Evolutionary conservation across 352 stramenopile species (phyloP).

Genomic region (Elongisporangium undulatum): DNA sequence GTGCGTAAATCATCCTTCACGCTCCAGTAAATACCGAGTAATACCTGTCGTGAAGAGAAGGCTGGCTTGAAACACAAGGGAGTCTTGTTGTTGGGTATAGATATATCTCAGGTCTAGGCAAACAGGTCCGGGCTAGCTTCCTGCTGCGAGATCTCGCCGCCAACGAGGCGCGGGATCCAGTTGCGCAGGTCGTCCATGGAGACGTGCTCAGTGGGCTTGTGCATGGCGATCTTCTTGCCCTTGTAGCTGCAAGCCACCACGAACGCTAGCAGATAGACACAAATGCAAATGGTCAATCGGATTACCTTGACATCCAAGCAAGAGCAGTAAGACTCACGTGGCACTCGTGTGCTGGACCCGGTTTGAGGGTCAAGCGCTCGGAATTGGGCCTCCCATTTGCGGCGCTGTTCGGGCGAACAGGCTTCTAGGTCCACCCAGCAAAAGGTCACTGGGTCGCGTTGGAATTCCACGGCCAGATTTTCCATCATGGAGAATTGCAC

Average conservation of each 20-base stretch:
- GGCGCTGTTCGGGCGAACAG: slow-evolving; percentile 17
- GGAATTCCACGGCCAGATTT: slow-evolving; percentile 61
- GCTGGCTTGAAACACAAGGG: neutral
- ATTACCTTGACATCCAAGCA: neutral
- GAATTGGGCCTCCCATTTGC: slow-evolving; percentile 50
- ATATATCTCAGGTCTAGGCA: slow-evolving; percentile 11
- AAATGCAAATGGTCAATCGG: neutral
- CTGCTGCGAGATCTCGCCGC: slow-evolving; percentile 51
- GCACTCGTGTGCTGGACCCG: neutral
- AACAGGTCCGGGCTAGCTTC: slow-evolving; percentile 35
- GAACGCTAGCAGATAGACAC: slow-evolving; percentile 31
- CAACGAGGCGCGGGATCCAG: slow-evolving; percentile 59
- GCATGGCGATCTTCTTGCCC: slow-evolving; percentile 59
- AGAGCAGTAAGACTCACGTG: slow-evolving; percentile 20
- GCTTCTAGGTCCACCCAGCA: slow-evolving; percentile 63
- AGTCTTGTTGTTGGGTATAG: slow-evolving; percentile 9
- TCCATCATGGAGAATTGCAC: slow-evolving; percentile 70
- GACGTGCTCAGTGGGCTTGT: slow-evolving; percentile 4
- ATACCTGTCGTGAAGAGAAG: neutral
- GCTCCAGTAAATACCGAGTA: neutral
- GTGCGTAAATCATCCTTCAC: neutral
- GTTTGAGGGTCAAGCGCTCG: neutral
- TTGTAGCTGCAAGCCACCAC: slow-evolving; percentile 51
- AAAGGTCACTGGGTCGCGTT: slow-evolving; percentile 70
- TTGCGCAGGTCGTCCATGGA: slow-evolving; percentile 38